These are phyloP conservation scores for Rutstroemia sydowiana DNA, from an alignment of 2,329 filamentous ascomycete species.

Conservation along the genomic window DNA sequence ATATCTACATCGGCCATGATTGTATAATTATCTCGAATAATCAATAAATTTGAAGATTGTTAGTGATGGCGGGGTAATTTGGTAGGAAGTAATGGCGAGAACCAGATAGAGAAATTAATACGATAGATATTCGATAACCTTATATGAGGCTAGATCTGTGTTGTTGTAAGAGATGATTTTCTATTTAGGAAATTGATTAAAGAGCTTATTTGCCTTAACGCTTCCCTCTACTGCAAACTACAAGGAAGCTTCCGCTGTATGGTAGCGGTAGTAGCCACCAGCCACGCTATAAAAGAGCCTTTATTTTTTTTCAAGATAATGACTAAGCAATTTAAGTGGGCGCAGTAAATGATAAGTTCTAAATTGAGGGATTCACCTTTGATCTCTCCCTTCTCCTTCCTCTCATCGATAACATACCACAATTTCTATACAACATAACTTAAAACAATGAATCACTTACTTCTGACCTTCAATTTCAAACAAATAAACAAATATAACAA, in stretches of 20 bases:
- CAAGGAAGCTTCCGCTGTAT: too few relatives aligned
- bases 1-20: slow-evolving; percentile 94
- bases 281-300: too few relatives aligned
- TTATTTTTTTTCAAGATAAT: not conserved
- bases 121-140: too few relatives aligned
- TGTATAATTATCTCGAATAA: slow-evolving; percentile 5
- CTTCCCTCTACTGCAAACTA: too few relatives aligned
- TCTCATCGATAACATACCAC: slow-evolving; percentile 7
- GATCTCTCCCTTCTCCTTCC: not conserved
- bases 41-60: not conserved
- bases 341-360: not conserved
- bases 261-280: too few relatives aligned
- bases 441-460: slow-evolving; percentile 26
- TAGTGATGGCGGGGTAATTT: slow-evolving; percentile 18
- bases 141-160: too few relatives aligned
- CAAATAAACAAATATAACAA: slow-evolving; percentile 13
- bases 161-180: not conserved
- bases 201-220: not conserved
- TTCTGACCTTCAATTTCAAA: slow-evolving; percentile 14
- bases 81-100: not conserved
- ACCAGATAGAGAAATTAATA: not conserved
- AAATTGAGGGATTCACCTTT: not conserved
- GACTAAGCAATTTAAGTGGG: not conserved
- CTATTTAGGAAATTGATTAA: not conserved
- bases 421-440: slow-evolving; percentile 11